Conservation (phyloP, 768 basidiomycete genomes). For the Tricholomella constricta region DNA sequence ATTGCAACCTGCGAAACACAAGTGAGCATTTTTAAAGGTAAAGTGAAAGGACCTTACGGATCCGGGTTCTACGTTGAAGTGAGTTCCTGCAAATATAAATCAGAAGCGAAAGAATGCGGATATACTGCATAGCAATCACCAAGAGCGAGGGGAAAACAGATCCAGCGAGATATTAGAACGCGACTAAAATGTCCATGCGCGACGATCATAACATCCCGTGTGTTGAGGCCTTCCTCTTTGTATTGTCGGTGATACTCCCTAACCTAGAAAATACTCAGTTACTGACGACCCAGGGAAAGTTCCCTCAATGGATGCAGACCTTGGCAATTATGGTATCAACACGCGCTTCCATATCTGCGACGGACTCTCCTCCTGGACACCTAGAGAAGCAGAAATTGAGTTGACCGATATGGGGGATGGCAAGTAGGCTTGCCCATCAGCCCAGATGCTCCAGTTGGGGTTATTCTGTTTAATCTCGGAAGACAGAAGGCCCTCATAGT, state of each 20-base stretch:
- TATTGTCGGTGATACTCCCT: conserved; percentile 73
- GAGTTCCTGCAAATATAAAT: conserved; percentile 50
- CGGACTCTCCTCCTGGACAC: conserved; percentile 88
- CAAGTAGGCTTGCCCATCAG: conserved; percentile 59
- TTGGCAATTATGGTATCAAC: conserved; percentile 77
- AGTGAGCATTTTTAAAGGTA: background rate
- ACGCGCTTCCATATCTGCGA: conserved; percentile 73
- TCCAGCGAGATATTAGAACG: conserved; percentile 81
- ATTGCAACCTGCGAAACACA: conserved; percentile 60
- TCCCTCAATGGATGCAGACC: conserved; percentile 37
- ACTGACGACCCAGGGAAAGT: background rate
- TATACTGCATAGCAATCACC: conserved; percentile 22
- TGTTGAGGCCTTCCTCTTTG: conserved; percentile 63
- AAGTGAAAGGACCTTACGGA: conserved; percentile 52
- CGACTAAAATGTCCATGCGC: conserved; percentile 88
- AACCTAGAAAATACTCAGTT: conserved; percentile 44
- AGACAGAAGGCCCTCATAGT: conserved; percentile 83
- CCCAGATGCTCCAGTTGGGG: conserved; percentile 81
- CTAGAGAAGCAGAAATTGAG: conserved; percentile 36
- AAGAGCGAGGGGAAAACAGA: conserved; percentile 58
- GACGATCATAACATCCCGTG: conserved; percentile 84
- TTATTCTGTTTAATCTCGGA: conserved; percentile 71
- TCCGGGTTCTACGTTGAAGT: conserved; percentile 85
- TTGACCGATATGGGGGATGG: background rate
- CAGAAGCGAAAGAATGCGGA: conserved; percentile 9